phyloP scores from a whole-genome alignment of 2,329 filamentous ascomycete species.

The Claviceps citrina region DNA sequence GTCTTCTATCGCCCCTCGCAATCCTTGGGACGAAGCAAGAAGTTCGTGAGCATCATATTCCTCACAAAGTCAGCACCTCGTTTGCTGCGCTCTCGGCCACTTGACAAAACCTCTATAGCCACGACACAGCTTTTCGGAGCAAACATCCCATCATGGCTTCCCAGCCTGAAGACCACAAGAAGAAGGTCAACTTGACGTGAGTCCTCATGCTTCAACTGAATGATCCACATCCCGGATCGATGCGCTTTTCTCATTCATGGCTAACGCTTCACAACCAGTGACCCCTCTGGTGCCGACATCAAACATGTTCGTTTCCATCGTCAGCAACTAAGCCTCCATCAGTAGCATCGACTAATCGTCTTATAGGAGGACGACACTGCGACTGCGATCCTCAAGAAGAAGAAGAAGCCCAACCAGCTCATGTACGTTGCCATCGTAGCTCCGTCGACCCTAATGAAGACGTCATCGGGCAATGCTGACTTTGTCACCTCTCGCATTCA shows the following conservation, averaged over 20 bases:
- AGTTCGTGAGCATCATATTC: background rate
- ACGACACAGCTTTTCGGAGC: slow-evolving; percentile 15
- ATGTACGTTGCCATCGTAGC: slow-evolving; percentile 47
- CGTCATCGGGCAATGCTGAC: background rate
- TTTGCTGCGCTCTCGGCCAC: slow-evolving; percentile 8
- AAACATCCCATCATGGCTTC: slow-evolving; percentile 48
- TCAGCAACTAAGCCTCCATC: slow-evolving; percentile 6
- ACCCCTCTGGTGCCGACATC: slow-evolving; percentile 75
- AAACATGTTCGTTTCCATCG: slow-evolving; percentile 51
- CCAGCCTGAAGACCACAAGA: slow-evolving; percentile 55
- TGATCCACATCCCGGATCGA: background rate
- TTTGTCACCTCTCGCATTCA: slow-evolving; percentile 22
- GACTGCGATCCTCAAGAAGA: slow-evolving; percentile 98
- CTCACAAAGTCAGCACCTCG: background rate
- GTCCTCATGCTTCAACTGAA: slow-evolving; percentile 18
- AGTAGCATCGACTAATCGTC: slow-evolving; percentile 15
- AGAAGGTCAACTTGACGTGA: slow-evolving; percentile 72
- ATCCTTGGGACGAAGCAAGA: background rate
- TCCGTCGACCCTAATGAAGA: background rate
- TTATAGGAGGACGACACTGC: slow-evolving; percentile 71
- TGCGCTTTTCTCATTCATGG: background rate
- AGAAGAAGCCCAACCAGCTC: slow-evolving; percentile 99
- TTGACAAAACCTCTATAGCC: slow-evolving; percentile 12
- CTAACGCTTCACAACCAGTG: slow-evolving; percentile 36
- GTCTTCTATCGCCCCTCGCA: slow-evolving; percentile 1